phyloP scores from a whole-genome alignment of 495 filamentous ascomycete genomes.

The Amniculicola lignicola region DNA sequence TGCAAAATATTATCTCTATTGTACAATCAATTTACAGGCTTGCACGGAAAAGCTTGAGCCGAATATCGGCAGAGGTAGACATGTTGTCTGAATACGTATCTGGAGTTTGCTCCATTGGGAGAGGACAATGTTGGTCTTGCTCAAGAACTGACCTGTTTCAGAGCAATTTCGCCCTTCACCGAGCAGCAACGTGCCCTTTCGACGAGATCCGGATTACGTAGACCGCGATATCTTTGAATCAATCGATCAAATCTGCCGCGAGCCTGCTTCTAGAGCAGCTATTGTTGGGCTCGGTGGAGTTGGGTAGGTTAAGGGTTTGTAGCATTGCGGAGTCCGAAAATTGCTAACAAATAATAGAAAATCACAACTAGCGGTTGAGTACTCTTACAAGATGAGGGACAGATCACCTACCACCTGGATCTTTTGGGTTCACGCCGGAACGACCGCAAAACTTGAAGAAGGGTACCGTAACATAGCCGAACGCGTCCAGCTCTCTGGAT shows the following conservation, averaged over 20 bases:
- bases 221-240: slow-evolving; percentile 40
- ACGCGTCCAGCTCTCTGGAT: slow-evolving; percentile 12
- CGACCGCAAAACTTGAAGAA: slow-evolving; percentile 32
- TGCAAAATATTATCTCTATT: too few relatives aligned
- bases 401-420: slow-evolving; percentile 22
- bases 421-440: slow-evolving; percentile 36
- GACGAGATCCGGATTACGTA: slow-evolving; percentile 44
- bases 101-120: too few relatives aligned
- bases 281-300: slow-evolving; percentile 46
- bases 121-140: too few relatives aligned
- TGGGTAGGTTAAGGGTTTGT: slow-evolving; percentile 37
- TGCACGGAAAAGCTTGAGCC: too few relatives aligned
- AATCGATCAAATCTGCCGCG: slow-evolving; percentile 36
- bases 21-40: too few relatives aligned
- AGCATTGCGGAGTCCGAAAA: background rate
- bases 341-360: slow-evolving; percentile 42
- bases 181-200: slow-evolving; percentile 37
- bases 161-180: background rate
- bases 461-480: slow-evolving; percentile 30
- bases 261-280: slow-evolving; percentile 29
- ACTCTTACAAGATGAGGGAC: slow-evolving; percentile 42
- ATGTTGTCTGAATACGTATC: too few relatives aligned
- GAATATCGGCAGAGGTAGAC: too few relatives aligned
- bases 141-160: too few relatives aligned
- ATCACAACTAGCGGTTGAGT: slow-evolving; percentile 54